Evolutionary conservation across 306 rosid genomes (phyloP), one percentile per base, ranked within the genome.

Genomic region (Trichosanthes truncata): DNA sequence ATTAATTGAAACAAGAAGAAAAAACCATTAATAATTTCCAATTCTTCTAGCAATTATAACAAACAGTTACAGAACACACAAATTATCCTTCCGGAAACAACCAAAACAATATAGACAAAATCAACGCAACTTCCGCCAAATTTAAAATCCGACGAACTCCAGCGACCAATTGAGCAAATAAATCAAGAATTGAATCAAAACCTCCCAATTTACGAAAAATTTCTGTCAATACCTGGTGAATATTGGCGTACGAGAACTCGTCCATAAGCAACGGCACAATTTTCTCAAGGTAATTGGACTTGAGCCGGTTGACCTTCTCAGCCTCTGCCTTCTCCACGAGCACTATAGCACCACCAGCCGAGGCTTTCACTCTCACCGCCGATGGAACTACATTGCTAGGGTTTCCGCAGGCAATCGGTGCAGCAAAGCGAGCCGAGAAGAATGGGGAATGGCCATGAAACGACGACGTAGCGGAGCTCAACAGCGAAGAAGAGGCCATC

Each of bases 291-390:
- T 95, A 95, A 65, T 85, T 86, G 36, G 86, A 17, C 77, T 87
- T 95, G 74, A 92, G 94, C 76, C 99, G 87, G 40, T 31, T 38
- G 82, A 83, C 78, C 43, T 84, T 90, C 84, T 91, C 93, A 3
- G 93, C 80, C 53, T 95, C 99, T 9, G 95, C 76, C 83, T 91
- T 95, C 87, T 93, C 99, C 41, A 95, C 97, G 80, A 95, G 80
- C 69, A 89, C 96, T 60, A 82, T 66, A 25, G 83, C 87, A n/a
- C 31, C 55, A 5, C 86, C 81, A 40, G 81, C 86, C 7, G 85
- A 14, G 78, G 97, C 97, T 81, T 80, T 92, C 80, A 91, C 97
- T 12, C 89, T 66, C 71, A 86, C 77, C 49, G 82, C 78, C 45
- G 63, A 14, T 26, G 40, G 78, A 11, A 41, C 55, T 73, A 82